Evolutionary conservation across 2,329 filamentous ascomycete species (phyloP).

Genomic region (Camillea tinctor): DNA sequence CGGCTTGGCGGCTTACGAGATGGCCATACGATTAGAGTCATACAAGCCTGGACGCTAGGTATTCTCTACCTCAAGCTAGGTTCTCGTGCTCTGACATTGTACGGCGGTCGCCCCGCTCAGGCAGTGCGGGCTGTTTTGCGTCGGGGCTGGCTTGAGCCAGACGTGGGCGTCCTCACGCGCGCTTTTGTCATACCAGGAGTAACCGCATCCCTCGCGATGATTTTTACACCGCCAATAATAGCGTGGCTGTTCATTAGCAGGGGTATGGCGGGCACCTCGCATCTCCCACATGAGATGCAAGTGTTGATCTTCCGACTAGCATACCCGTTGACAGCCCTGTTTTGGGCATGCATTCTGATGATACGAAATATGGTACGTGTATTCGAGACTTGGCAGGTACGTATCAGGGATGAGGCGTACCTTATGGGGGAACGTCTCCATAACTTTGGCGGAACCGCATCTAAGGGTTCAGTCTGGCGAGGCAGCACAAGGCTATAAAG

Average conservation of each 20-base stretch:
- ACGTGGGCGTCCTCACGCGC: slow-evolving; percentile 75
- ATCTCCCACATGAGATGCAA: slow-evolving; percentile 25
- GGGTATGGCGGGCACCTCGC: slow-evolving; percentile 21
- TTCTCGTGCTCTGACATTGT: slow-evolving; percentile 65
- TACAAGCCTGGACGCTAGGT: slow-evolving; percentile 93
- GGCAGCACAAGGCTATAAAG: slow-evolving; percentile 23
- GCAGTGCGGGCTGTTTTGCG: slow-evolving; percentile 73
- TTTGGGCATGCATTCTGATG: slow-evolving; percentile 44
- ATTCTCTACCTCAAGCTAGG: slow-evolving; percentile 85
- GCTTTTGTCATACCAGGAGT: slow-evolving; percentile 79
- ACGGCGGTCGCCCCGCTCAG: slow-evolving; percentile 67
- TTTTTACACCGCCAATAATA: slow-evolving; percentile 62
- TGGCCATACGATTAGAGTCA: slow-evolving; percentile 74
- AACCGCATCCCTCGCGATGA: slow-evolving; percentile 58
- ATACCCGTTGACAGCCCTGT: slow-evolving; percentile 65
- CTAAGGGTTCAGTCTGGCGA: slow-evolving; percentile 25
- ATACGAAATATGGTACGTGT: slow-evolving; percentile 57
- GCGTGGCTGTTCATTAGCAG: slow-evolving; percentile 49
- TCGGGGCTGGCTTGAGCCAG: slow-evolving; percentile 75
- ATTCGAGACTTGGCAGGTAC: slow-evolving; percentile 72
- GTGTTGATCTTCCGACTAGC: slow-evolving; percentile 54
- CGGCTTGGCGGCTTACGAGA: slow-evolving; percentile 30
- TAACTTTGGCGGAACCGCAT: slow-evolving; percentile 61
- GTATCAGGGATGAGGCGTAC: slow-evolving; percentile 92
- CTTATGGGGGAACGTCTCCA: slow-evolving; percentile 91